phyloP scores from a whole-genome alignment of 805 yeast species.

The Ogataea pilisensis region DNA sequence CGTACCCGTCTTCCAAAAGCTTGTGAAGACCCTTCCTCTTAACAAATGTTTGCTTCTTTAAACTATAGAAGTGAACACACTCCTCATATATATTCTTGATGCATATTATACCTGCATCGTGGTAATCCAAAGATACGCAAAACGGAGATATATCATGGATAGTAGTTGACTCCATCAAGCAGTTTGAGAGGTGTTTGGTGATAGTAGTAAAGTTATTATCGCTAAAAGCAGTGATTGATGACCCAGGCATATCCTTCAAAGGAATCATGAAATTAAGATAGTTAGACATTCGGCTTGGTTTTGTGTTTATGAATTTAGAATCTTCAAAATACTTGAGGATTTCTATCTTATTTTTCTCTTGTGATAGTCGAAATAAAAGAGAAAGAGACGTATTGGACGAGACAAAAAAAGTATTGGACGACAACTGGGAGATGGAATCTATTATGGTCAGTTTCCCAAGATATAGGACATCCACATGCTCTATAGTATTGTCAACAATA shows the following conservation, averaged over 20 bases:
- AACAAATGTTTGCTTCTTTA: neutral
- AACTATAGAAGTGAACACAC: neutral
- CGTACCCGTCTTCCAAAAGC: neutral
- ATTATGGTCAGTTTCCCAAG: conserved; percentile 5
- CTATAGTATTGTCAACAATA: neutral
- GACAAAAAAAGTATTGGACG: conserved; percentile 2
- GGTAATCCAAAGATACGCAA: neutral
- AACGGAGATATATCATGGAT: neutral
- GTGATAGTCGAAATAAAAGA: conserved; percentile 1
- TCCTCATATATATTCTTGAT: neutral
- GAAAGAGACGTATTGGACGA: conserved; percentile 4
- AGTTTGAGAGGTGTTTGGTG: neutral
- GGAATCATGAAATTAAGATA: neutral
- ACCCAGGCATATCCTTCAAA: neutral
- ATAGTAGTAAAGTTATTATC: neutral
- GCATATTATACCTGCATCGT: neutral
- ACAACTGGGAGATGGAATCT: conserved; percentile 1
- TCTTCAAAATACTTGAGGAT: neutral
- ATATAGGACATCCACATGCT: neutral
- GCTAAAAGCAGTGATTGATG: neutral
- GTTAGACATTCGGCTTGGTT: neutral
- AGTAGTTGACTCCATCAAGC: neutral
- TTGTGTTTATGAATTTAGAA: neutral
- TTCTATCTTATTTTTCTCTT: neutral
- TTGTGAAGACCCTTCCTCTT: neutral